Evolutionary conservation across 371 early-diverging fungal genomes (phyloP).

Genomic region (Catenaria anguillulae): DNA sequence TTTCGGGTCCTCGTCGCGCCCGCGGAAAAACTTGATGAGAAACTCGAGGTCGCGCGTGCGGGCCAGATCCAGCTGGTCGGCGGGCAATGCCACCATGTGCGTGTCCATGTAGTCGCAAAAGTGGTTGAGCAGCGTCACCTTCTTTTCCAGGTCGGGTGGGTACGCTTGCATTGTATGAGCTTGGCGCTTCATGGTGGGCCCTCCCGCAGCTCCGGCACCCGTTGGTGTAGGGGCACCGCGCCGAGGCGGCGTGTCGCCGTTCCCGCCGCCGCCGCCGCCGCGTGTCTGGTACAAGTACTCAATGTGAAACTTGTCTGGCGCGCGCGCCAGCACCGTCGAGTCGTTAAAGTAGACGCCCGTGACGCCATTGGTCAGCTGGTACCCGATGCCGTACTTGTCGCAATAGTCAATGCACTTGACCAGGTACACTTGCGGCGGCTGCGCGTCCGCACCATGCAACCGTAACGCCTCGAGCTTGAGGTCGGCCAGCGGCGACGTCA

Average conservation of each 20-base stretch:
- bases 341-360: slow-evolving; percentile 76
- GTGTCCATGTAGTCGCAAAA: slow-evolving; percentile 51
- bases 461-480: neutral
- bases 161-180: slow-evolving; percentile 23
- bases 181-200: slow-evolving; percentile 20
- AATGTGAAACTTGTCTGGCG: slow-evolving; percentile 37
- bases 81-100: slow-evolving; percentile 21
- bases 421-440: slow-evolving; percentile 36
- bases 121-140: slow-evolving; percentile 40
- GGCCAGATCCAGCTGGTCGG: neutral
- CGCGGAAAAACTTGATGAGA: slow-evolving; percentile 48
- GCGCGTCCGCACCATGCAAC: neutral
- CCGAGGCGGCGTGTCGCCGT: neutral
- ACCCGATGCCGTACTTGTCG: slow-evolving; percentile 69
- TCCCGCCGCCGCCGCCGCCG: neutral
- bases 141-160: slow-evolving; percentile 46
- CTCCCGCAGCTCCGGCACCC: no score
- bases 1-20: slow-evolving; percentile 13
- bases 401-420: slow-evolving; percentile 65
- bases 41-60: slow-evolving; percentile 26
- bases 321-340: slow-evolving; percentile 43
- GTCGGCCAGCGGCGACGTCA: neutral
- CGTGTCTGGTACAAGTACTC: neutral
- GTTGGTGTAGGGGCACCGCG: no score
- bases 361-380: slow-evolving; percentile 58